Percentiles rank a stretch among this genome's conserved stretches.
These are phyloP conservation scores for Argentina anserina DNA, from an alignment of 306 rosid genomes.

Conservation along the genomic window DNA sequence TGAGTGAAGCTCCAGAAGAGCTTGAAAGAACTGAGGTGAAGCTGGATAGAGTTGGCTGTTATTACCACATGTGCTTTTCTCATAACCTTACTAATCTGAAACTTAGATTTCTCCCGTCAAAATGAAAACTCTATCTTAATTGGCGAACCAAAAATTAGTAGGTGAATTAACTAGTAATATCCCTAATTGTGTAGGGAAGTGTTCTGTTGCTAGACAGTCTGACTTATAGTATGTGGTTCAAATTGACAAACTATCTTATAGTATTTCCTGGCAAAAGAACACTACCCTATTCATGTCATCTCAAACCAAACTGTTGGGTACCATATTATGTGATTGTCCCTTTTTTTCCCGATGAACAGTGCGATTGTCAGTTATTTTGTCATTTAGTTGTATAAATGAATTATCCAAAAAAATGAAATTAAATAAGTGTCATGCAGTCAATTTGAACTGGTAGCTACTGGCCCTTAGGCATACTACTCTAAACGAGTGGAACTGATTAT, in stretches of 20 bases:
- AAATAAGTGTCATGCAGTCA: not conserved
- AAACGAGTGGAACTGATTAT: not conserved
- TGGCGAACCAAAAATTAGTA: not conserved
- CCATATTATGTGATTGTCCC: not conserved
- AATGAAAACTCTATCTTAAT: not conserved
- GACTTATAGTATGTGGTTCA: not conserved
- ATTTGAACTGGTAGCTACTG: not conserved
- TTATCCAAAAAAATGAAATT: not conserved
- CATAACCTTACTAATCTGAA: not conserved
- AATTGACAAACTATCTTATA: not conserved
- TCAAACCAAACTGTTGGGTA: not conserved
- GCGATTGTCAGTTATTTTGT: not conserved
- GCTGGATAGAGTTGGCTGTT: not conserved
- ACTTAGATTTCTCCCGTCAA: not conserved
- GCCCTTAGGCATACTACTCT: not conserved
- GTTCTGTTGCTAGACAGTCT: not conserved
- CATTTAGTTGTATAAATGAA: not conserved
- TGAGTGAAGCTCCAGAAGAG: conserved; percentile 12
- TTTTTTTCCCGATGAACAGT: no score
- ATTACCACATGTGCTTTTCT: conserved; percentile 6
- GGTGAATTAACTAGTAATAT: not conserved
- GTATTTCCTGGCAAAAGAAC: not conserved
- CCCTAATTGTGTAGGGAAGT: not conserved
- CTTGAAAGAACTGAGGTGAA: not conserved
- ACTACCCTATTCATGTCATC: not conserved